Base-by-base conservation (phyloP, 257 asterid species). In the Jacaranda mimosifolia region DNA sequence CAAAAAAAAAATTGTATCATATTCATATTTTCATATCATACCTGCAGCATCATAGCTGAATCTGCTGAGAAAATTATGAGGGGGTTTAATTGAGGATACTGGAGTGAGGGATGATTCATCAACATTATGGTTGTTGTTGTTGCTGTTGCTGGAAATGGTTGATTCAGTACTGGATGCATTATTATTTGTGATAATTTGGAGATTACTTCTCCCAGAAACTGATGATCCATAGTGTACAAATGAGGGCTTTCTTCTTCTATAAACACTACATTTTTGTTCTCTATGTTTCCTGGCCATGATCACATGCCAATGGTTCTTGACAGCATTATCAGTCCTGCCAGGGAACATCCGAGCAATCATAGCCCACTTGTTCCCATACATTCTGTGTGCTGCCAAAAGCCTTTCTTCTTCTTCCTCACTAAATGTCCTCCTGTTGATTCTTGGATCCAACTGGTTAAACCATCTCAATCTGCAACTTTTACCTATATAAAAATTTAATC, bases 261-360 rank as follows among this genome's bases (percentile, higher is more conserved):
- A 79, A 60, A 62, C 53, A 62, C 73, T 32, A 43, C 70, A n/a
- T 46, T 56, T 72, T 17, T 59, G 80, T 52, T 83, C 79, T 36
- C 84, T 75, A 59, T 59, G 60, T 43, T 76, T 80, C 57, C 87
- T 80, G 3, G 82, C 85, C 85, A 80, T 83, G 19, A 83, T 83
- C 46, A 83, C 87, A 73, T 83, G 87, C 87, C 87, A 83, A 55
- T 83, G 87, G 35, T 83, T 83, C 77, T 83, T 83, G 0, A 83
- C 87, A 0, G 87, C 79, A 53, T 83, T 83, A 53, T 83, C 87
- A 9, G 87, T 83, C 7, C 87, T 77, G 0, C 85, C 83, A 2
- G 82, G 80, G 46, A 83, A 83, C 13, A 83, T 70, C 26, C 43
- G 72, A 3, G 87, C 80, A 52, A 83, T 83, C 69, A 59, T 15